These are phyloP conservation scores for Diaporthe helianthi DNA, from an alignment of 2,329 filamentous ascomycete genomes.

Conservation along the genomic window DNA sequence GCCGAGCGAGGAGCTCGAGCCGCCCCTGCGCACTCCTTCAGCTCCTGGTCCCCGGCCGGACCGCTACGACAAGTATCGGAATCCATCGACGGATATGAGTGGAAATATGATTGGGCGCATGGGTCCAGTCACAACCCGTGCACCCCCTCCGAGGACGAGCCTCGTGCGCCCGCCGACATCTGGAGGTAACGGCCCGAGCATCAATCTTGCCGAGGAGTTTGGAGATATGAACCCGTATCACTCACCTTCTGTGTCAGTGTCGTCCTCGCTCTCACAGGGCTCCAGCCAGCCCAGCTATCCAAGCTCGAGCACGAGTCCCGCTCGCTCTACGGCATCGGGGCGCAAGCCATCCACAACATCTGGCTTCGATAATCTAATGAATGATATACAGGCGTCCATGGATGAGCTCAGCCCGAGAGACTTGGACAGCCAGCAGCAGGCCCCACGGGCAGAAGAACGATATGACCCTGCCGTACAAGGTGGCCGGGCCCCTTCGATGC, in stretches of 20 bases:
- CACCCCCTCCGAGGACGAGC: conserved; percentile 60
- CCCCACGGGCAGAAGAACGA: conserved; percentile 37
- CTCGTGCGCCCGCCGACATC: conserved; percentile 51
- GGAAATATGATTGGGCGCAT: conserved; percentile 38
- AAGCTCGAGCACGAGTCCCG: conserved; percentile 67
- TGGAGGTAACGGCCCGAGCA: conserved; percentile 49
- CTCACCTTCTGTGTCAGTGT: conserved; percentile 67
- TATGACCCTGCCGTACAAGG: conserved; percentile 43
- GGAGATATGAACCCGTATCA: conserved; percentile 70
- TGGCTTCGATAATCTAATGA: conserved; percentile 60
- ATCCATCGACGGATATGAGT: conserved; percentile 38
- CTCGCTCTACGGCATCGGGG: conserved; percentile 48
- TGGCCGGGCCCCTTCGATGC: conserved; percentile 31
- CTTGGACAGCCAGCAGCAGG: conserved; percentile 34
- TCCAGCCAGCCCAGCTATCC: conserved; percentile 56
- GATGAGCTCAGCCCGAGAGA: conserved; percentile 46
- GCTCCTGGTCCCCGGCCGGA: conserved; percentile 54
- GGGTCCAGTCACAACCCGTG: conserved; percentile 58
- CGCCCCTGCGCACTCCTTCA: conserved; percentile 54
- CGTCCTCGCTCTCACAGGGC: conserved; percentile 66
- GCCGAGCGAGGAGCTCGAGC: conserved; percentile 45
- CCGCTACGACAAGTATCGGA: conserved; percentile 45
- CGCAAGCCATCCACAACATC: conserved; percentile 52
- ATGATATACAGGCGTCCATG: conserved; percentile 62
- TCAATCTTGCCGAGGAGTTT: conserved; percentile 67